These are phyloP conservation scores for Lipomyces spencermartinsiae DNA, from an alignment of 805 yeast genomes.

Conservation along the genomic window DNA sequence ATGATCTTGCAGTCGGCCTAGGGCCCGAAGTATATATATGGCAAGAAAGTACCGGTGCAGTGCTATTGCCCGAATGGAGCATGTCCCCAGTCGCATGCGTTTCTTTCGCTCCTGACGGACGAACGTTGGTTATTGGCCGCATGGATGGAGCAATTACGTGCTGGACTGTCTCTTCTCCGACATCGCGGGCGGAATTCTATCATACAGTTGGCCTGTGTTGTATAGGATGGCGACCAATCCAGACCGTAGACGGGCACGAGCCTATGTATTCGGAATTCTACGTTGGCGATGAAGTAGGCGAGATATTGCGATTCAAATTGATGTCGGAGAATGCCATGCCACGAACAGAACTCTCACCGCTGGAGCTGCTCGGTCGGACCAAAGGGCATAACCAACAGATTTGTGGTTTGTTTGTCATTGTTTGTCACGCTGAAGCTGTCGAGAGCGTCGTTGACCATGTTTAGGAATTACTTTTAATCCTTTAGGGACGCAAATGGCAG, in stretches of 20 bases:
- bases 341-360: background rate
- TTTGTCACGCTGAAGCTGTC: background rate
- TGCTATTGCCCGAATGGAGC: slow-evolving; percentile 51
- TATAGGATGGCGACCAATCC: slow-evolving; percentile 38
- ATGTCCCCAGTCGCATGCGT: slow-evolving; percentile 46
- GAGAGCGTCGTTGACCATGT: background rate
- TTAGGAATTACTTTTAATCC: slow-evolving; percentile 65
- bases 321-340: background rate
- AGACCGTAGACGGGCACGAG: background rate
- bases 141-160: slow-evolving; percentile 60
- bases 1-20: slow-evolving; percentile 69
- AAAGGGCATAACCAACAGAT: slow-evolving; percentile 42
- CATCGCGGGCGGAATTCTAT: slow-evolving; percentile 26
- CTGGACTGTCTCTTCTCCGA: slow-evolving; percentile 45
- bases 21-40: slow-evolving; percentile 66
- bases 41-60: slow-evolving; percentile 59
- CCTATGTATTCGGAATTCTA: slow-evolving; percentile 30
- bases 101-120: slow-evolving; percentile 60
- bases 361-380: slow-evolving; percentile 25
- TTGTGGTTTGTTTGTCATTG: slow-evolving; percentile 38
- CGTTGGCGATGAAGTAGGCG: slow-evolving; percentile 42
- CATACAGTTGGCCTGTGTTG: slow-evolving; percentile 40
- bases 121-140: slow-evolving; percentile 62
- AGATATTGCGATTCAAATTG: slow-evolving; percentile 29
- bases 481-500: slow-evolving; percentile 64